phyloP scores from a whole-genome alignment of 1,139 yeast genomes.

The Chernovozyma aurita region DNA sequence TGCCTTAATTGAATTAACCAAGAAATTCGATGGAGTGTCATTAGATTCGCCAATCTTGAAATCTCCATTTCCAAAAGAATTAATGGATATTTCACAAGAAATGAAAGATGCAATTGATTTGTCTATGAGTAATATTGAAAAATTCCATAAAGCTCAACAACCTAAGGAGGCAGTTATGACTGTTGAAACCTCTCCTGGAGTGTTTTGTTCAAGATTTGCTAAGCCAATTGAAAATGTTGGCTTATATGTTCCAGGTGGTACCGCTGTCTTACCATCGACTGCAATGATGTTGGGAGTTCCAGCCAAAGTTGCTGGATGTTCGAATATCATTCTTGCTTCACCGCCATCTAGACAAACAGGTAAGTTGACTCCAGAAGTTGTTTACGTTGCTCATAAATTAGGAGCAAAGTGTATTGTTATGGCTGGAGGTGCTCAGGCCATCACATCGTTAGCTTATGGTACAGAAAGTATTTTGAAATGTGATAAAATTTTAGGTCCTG shows the following conservation, averaged over 20 bases:
- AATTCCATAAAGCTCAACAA: slow-evolving; percentile 91
- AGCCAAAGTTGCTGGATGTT: slow-evolving; percentile 97
- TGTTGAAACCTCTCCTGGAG: slow-evolving; percentile 96
- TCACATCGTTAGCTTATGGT: slow-evolving; percentile 98
- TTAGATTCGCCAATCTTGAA: slow-evolving; percentile 66
- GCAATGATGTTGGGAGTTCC: slow-evolving; percentile 98
- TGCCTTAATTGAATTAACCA: slow-evolving; percentile 82
- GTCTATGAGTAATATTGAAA: slow-evolving; percentile 81
- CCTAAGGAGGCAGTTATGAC: slow-evolving; percentile 60
- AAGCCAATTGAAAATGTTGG: slow-evolving; percentile 95
- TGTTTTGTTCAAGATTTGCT: slow-evolving; percentile 87
- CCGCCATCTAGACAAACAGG: slow-evolving; percentile 95
- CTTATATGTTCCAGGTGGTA: slow-evolving; percentile 96
- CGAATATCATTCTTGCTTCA: slow-evolving; percentile 90
- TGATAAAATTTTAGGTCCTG: slow-evolving; percentile 97
- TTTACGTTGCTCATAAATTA: slow-evolving; percentile 91
- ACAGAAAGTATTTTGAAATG: slow-evolving; percentile 89
- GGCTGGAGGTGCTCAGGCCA: slow-evolving; percentile 99
- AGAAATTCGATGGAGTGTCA: slow-evolving; percentile 82
- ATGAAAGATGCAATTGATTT: slow-evolving; percentile 83
- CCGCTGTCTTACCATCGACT: slow-evolving; percentile 96
- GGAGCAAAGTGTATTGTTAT: slow-evolving; percentile 87
- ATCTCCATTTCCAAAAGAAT: slow-evolving; percentile 81
- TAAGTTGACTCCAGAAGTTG: slow-evolving; percentile 92
- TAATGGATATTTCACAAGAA: slow-evolving; percentile 73